Percentiles rank a stretch among this genome's conserved stretches.
Conservation (phyloP, 805 yeast species). For the Candida germanica region DNA sequence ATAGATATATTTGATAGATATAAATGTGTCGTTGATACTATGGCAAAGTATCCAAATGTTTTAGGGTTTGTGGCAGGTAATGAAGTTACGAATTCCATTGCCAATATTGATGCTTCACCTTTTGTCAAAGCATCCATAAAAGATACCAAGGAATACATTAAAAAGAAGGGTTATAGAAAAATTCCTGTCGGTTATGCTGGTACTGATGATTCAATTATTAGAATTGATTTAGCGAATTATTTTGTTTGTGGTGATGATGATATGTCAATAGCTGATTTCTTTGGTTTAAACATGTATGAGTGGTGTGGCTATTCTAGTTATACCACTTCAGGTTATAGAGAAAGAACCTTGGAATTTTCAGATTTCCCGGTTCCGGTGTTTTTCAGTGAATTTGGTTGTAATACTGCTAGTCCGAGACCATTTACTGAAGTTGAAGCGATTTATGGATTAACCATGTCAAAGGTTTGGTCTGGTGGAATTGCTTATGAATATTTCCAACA, state of each 20-base stretch:
- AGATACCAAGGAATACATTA: conserved; percentile 29
- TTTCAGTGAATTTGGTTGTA: conserved; percentile 41
- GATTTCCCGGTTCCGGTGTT: conserved; percentile 34
- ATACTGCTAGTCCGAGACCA: conserved; percentile 32
- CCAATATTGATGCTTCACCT: conserved; percentile 28
- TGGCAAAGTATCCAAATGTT: conserved; percentile 30
- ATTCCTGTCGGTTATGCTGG: conserved; percentile 43
- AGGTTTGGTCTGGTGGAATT: conserved; percentile 40
- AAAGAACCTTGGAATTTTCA: conserved; percentile 28
- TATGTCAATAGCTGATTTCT: conserved; percentile 25
- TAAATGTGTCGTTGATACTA: conserved; percentile 30
- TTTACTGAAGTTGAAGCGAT: conserved; percentile 38
- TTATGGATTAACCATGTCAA: conserved; percentile 30
- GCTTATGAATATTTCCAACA: conserved; percentile 37
- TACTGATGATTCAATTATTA: conserved; percentile 33
- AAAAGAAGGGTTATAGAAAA: conserved; percentile 22
- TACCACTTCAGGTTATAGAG: conserved; percentile 35
- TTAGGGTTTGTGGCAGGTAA: conserved; percentile 42
- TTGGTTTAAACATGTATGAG: conserved; percentile 38
- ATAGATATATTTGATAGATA: conserved; percentile 26
- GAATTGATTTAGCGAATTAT: conserved; percentile 26
- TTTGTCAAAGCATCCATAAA: conserved; percentile 37
- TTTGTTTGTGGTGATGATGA: conserved; percentile 26
- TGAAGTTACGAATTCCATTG: conserved; percentile 32
- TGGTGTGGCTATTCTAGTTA: conserved; percentile 42